phyloP scores from a whole-genome alignment of 768 basidiomycete genomes.

The Boletales sp. region DNA sequence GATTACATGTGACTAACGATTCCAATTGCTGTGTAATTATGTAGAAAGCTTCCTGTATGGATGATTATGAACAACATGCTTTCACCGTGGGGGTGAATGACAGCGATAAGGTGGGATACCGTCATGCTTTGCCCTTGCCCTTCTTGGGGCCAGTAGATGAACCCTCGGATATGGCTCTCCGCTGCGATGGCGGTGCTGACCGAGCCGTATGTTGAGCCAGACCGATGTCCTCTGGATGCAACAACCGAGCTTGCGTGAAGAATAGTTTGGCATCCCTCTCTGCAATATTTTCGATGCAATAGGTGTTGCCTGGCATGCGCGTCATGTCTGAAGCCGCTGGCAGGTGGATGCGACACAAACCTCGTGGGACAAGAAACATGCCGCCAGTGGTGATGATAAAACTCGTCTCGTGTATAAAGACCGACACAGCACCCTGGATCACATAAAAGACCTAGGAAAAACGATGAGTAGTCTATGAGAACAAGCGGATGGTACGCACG shows the following conservation, averaged over 20 bases:
- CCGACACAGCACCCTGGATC: conserved; percentile 84
- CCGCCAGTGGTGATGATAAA: conserved; percentile 79
- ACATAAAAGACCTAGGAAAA: conserved; percentile 65
- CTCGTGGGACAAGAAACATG: conserved; percentile 88
- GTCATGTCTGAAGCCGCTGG: background rate
- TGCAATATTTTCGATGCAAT: conserved; percentile 85
- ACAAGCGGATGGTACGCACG: conserved; percentile 43
- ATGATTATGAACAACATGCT: conserved; percentile 17
- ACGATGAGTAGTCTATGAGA: background rate
- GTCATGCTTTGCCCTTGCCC: conserved; percentile 15
- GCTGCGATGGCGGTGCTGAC: conserved; percentile 28
- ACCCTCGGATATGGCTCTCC: conserved; percentile 26
- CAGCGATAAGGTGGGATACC: background rate
- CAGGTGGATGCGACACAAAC: conserved; percentile 37
- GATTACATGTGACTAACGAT: conserved; percentile 13
- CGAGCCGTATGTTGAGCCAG: conserved; percentile 23
- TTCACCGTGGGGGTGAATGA: too few relatives aligned
- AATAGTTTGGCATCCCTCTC: conserved; percentile 79
- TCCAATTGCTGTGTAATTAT: conserved; percentile 7
- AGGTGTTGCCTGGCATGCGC: conserved; percentile 68
- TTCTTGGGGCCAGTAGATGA: conserved; percentile 13
- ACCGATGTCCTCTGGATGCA: conserved; percentile 30
- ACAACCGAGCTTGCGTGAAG: conserved; percentile 82
- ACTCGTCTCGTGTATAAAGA: conserved; percentile 75
- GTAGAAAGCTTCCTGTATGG: conserved; percentile 5